Evolutionary conservation across 2,329 filamentous ascomycete species (phyloP).

Genomic region (Didymella exigua): DNA sequence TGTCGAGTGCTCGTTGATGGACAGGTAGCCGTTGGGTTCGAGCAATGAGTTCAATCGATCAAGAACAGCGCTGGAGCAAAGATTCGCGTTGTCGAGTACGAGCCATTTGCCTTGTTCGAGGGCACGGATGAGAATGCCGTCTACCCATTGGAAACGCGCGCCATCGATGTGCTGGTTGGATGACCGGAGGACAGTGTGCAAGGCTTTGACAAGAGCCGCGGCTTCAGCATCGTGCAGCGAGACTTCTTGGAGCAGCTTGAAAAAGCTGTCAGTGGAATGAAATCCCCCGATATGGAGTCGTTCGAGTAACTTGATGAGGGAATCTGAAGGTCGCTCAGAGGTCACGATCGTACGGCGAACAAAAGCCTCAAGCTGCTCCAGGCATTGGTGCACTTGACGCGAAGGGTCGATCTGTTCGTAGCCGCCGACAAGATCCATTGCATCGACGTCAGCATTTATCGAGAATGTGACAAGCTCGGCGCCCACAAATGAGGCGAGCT

Average conservation of each 20-base stretch:
- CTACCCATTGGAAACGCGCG: slow-evolving; percentile 93
- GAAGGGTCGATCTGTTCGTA: slow-evolving; percentile 92
- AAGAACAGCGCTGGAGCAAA: slow-evolving; percentile 92
- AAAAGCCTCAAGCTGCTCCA: slow-evolving; percentile 59
- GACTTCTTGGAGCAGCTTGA: slow-evolving; percentile 20
- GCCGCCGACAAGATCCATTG: slow-evolving; percentile 94
- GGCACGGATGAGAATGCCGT: slow-evolving; percentile 88
- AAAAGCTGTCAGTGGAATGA: slow-evolving; percentile 4
- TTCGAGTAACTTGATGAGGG: slow-evolving; percentile 30
- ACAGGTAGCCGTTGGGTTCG: slow-evolving; percentile 84
- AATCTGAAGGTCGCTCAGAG: slow-evolving; percentile 10
- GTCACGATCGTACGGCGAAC: slow-evolving; percentile 51
- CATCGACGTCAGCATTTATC: slow-evolving; percentile 93
- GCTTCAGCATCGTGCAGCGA: slow-evolving; percentile 21
- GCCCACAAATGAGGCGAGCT: slow-evolving; percentile 80
- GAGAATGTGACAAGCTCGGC: slow-evolving; percentile 80
- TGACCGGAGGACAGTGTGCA: slow-evolving; percentile 58
- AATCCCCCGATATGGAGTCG: slow-evolving; percentile 17
- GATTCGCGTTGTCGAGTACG: slow-evolving; percentile 93
- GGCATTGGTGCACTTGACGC: slow-evolving; percentile 69
- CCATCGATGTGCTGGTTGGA: slow-evolving; percentile 65
- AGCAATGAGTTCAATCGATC: slow-evolving; percentile 93
- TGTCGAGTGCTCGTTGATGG: slow-evolving; percentile 91
- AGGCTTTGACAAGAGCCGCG: slow-evolving; percentile 53
- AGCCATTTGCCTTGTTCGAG: slow-evolving; percentile 88